A percentile compares a stretch with the other conserved stretches of the same genome.
Evolutionary conservation across 176 grass and related monocot species (phyloP).

Genomic region (Avena insularis): DNA sequence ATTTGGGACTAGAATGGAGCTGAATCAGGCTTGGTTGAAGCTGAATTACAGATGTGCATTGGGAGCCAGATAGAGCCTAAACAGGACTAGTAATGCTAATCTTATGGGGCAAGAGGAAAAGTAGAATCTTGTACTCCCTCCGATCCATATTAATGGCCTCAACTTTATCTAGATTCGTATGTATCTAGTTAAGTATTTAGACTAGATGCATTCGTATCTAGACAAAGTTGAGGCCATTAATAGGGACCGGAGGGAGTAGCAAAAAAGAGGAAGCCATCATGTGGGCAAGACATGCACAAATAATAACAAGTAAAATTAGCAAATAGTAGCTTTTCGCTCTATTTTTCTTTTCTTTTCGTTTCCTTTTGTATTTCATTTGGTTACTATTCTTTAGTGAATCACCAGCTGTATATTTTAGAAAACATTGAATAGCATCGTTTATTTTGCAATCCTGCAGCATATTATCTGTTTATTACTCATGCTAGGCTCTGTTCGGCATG

Average conservation of each 20-base stretch:
- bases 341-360: background rate
- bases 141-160: no score
- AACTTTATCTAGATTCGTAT: no score
- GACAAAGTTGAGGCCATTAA: no score
- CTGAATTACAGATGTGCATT: background rate
- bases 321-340: background rate
- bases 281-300: background rate
- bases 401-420: background rate
- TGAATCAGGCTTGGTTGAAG: background rate
- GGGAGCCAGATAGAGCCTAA: background rate
- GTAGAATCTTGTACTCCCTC: background rate
- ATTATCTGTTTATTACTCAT: slow-evolving; percentile 9
- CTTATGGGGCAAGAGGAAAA: background rate
- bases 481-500: slow-evolving; percentile 16
- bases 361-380: background rate
- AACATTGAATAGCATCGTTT: background rate
- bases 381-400: background rate
- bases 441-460: slow-evolving; percentile 1
- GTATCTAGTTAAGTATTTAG: no score
- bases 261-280: background rate
- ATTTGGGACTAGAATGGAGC: background rate
- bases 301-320: background rate
- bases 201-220: no score
- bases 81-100: background rate
- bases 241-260: no score